Base-by-base conservation (phyloP, 2,329 filamentous ascomycete genomes). In the Calonectria multiphialidica region DNA sequence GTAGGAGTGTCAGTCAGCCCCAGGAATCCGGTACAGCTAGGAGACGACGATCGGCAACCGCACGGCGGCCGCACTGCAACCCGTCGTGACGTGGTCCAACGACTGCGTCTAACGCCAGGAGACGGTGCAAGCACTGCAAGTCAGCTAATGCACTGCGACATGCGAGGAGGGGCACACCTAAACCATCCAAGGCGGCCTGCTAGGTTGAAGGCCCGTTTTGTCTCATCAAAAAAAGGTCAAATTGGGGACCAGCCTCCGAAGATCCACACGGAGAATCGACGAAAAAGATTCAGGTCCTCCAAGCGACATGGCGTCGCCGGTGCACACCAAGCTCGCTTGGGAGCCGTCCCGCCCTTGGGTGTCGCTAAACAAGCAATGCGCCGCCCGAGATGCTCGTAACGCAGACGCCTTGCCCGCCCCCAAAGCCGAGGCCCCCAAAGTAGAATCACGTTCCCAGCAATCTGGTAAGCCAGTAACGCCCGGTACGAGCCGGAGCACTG, bases 11-110 rank as follows among this genome's bases (percentile, higher is more conserved):
- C 47, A 65, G 59, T 47, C 71, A 74, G 64, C 73, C 70, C 71
- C 74, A 78, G 74, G 72, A 72, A 66, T 70, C 66, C 45, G 69
- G 72, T 76, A 57, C 66, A 72, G 76, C 62, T 66, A 66, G 65
- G 71, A 67, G 70, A 57, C 66, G 57, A 74, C 69, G 59, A 75
- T 70, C 75, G 67, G 57, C 67, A 71, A 69, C 57, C 63, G 71
- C 75, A 77, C 74, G 50, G 73, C 73, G 68, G 63, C 74, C 68
- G 55, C 69, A 44, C 72, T 78, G 76, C 72, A 73, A 72, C 77
- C 70, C 57, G 65, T 64, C 61, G 76, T 79, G 78, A 79, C 73
- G 78, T 79, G 78, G 75, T 78, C 78, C 55, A 78, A 73, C 71
- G 66, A 78, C 69, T 50, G 66, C 74, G 66, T 70, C 63, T 44